Conservation (phyloP, 163 green algal genomes). For the Coccomyxa subellipsoidea region DNA sequence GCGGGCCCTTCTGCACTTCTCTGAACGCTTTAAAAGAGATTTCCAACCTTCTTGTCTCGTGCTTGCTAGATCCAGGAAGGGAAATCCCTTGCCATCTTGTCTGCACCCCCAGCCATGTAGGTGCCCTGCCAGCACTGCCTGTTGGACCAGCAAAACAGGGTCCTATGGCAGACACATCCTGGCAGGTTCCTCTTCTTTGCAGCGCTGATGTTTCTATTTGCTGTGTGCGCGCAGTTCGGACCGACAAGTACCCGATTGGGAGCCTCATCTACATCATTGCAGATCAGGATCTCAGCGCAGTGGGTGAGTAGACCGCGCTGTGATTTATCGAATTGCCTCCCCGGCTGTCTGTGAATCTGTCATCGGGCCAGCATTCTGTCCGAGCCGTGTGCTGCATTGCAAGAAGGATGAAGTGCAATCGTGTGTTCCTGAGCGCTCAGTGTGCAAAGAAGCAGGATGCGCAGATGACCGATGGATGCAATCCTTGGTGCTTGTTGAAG, state of each 20-base stretch:
- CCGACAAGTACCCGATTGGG: neutral
- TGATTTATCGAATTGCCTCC: neutral
- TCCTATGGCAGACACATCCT: neutral
- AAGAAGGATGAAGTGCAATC: too few species aligned
- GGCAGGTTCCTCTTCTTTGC: neutral
- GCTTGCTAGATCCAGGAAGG: too few species aligned
- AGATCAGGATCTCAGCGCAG: neutral
- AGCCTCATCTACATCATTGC: neutral
- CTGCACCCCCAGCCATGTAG: too few species aligned
- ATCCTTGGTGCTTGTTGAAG: neutral
- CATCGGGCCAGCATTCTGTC: neutral
- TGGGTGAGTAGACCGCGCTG: neutral
- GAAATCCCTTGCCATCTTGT: too few species aligned
- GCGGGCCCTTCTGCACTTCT: neutral
- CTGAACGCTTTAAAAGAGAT: neutral
- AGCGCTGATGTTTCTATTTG: neutral
- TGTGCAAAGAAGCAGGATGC: neutral
- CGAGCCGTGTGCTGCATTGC: neutral
- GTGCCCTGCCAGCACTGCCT: too few species aligned
- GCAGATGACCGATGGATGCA: neutral
- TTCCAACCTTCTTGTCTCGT: too few species aligned
- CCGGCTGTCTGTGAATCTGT: neutral
- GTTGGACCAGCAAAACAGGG: too few species aligned
- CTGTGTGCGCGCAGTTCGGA: neutral
- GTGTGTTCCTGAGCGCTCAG: too few species aligned